phyloP scores from a whole-genome alignment of 768 basidiomycete species.

The Auricularia cornea region DNA sequence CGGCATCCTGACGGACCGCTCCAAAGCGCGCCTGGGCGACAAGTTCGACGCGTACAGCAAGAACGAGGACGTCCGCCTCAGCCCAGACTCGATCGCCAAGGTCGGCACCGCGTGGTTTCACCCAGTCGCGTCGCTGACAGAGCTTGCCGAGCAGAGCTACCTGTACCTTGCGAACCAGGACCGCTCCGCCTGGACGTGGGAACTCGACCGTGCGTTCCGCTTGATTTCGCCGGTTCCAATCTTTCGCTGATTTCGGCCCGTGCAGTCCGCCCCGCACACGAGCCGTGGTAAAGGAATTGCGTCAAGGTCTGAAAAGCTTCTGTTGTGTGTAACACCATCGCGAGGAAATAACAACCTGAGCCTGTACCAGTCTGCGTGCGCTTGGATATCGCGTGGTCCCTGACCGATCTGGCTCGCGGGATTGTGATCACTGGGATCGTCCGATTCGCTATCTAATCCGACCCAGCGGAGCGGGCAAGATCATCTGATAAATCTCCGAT shows the following conservation, averaged over 20 bases:
- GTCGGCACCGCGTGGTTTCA: neutral
- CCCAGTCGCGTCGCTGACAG: too few relatives aligned
- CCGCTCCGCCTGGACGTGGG: slow-evolving; percentile 69
- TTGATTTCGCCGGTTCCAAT: neutral
- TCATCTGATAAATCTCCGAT: too few relatives aligned
- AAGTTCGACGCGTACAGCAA: slow-evolving; percentile 28
- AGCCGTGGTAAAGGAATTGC: slow-evolving; percentile 47
- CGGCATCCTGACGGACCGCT: slow-evolving; percentile 17
- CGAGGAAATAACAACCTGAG: too few relatives aligned
- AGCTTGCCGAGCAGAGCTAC: slow-evolving; percentile 41
- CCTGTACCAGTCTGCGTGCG: too few relatives aligned
- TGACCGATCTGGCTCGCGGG: too few relatives aligned
- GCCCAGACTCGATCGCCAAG: slow-evolving; percentile 8
- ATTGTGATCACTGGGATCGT: too few relatives aligned
- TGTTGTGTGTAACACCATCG: too few relatives aligned
- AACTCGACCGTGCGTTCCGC: slow-evolving; percentile 57
- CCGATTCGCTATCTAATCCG: too few relatives aligned
- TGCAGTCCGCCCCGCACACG: slow-evolving; percentile 44
- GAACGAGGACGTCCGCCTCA: slow-evolving; percentile 41
- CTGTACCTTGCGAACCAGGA: slow-evolving; percentile 61
- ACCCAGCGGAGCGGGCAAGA: too few relatives aligned
- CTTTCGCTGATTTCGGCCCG: neutral
- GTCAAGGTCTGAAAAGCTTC: too few relatives aligned
- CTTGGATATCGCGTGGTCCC: too few relatives aligned
- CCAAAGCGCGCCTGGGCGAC: neutral